Percentiles rank a stretch among this genome's conserved stretches.
Conservation (phyloP, 495 filamentous ascomycete genomes). For the Penicillium atrosanguineum region DNA sequence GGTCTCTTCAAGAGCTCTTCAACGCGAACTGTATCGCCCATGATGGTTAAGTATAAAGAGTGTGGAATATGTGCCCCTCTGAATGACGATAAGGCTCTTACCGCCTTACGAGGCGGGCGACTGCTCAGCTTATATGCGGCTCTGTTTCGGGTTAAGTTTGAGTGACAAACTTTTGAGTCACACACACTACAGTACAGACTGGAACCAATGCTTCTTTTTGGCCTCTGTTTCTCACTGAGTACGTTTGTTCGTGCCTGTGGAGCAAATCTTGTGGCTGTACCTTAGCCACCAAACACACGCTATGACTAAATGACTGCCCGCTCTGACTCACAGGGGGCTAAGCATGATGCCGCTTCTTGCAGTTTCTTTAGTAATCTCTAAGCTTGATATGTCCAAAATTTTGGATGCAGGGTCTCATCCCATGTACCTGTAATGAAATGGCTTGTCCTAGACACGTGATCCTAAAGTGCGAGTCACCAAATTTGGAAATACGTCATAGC, state of each 20-base stretch:
- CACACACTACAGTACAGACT: neutral
- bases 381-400: neutral
- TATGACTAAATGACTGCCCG: neutral
- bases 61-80: constrained; percentile 16
- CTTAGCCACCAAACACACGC: neutral
- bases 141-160: neutral
- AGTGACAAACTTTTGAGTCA: neutral
- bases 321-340: neutral
- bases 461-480: neutral
- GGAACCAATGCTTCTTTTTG: neutral
- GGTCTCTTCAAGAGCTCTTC: constrained; percentile 61
- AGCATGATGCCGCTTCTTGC: neutral
- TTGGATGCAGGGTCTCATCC: neutral
- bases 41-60: constrained; percentile 11
- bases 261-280: neutral
- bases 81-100: constrained; percentile 23
- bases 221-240: neutral
- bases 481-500: neutral
- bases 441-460: neutral
- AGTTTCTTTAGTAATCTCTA: neutral
- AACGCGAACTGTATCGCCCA: constrained; percentile 19
- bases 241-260: neutral
- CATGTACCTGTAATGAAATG: neutral
- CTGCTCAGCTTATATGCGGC: neutral
- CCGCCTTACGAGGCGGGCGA: constrained; percentile 18